These are phyloP conservation scores for Besnoitia besnoiti DNA, from an alignment of 169 alveolate species.

Conservation along the genomic window DNA sequence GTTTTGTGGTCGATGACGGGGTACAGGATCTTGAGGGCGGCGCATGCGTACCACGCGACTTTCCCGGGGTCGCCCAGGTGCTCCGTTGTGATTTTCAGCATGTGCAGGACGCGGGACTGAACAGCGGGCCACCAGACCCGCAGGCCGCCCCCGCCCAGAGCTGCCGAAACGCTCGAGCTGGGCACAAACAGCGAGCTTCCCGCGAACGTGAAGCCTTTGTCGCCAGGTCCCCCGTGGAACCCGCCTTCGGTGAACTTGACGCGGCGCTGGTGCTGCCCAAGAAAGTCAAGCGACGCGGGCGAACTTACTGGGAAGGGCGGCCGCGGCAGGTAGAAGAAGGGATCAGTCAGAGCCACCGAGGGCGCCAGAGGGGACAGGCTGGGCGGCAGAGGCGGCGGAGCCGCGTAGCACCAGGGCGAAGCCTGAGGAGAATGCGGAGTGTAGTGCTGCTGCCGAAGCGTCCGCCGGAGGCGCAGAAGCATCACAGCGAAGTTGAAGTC, in stretches of 20 bases:
- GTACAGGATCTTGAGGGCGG: conserved; percentile 32
- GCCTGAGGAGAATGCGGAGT: background rate
- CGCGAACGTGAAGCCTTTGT: background rate
- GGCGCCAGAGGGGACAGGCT: background rate
- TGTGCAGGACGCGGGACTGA: conserved; percentile 53
- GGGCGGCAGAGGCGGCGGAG: background rate
- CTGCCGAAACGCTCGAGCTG: conserved; percentile 4
- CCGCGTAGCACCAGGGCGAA: background rate
- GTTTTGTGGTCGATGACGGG: conserved; percentile 51
- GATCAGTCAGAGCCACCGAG: background rate
- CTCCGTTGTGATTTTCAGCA: conserved; percentile 40
- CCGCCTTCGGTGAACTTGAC: conserved; percentile 11
- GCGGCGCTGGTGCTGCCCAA: conserved; percentile 25
- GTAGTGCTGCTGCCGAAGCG: conserved; percentile 20
- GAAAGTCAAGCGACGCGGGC: conserved; percentile 25
- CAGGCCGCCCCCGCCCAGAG: background rate
- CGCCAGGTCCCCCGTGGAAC: background rate
- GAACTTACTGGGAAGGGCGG: conserved; percentile 26
- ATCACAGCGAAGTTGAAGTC: background rate
- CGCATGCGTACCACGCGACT: conserved; percentile 55
- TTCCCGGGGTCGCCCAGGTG: conserved; percentile 37
- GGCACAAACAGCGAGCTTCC: background rate
- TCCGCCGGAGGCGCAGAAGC: conserved; percentile 20
- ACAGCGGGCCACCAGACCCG: conserved; percentile 58
- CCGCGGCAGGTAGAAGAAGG: conserved; percentile 24